Evolutionary conservation across 164 flowering plant genomes (phyloP).

Genomic region (Warburgia ugandensis): DNA sequence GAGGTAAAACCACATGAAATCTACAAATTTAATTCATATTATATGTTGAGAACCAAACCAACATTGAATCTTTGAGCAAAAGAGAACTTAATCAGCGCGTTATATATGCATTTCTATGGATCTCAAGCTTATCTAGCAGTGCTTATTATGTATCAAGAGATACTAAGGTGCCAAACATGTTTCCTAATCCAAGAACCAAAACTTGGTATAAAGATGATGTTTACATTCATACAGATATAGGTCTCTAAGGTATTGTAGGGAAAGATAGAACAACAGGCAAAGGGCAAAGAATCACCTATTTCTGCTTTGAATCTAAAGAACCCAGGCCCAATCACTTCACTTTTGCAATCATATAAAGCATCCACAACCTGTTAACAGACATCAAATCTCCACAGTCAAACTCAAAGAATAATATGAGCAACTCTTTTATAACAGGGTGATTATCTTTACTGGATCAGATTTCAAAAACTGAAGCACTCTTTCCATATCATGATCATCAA

Average conservation of each 20-base stretch:
- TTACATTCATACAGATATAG: background rate
- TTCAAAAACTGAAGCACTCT: slow-evolving; percentile 73
- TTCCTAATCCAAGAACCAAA: too few species aligned
- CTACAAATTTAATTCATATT: too few species aligned
- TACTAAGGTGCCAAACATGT: too few species aligned
- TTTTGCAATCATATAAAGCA: slow-evolving; percentile 93
- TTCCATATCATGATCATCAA: slow-evolving; percentile 92
- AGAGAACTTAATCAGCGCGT: too few species aligned
- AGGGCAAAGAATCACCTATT: slow-evolving; percentile 58
- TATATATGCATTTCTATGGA: too few species aligned
- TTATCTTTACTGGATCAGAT: slow-evolving; percentile 70
- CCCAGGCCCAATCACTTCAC: slow-evolving; percentile 99
- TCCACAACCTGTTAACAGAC: slow-evolving; percentile 67
- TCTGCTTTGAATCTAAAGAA: slow-evolving; percentile 97
- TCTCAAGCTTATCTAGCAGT: too few species aligned
- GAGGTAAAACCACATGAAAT: too few species aligned
- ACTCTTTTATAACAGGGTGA: background rate
- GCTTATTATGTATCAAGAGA: too few species aligned
- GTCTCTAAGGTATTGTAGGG: background rate
- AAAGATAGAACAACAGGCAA: slow-evolving; percentile 1
- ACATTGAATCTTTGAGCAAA: too few species aligned
- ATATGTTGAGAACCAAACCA: too few species aligned
- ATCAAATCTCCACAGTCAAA: background rate
- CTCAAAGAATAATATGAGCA: background rate
- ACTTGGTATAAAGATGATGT: background rate